Evolutionary conservation across 1,284 basidiomycete genomes (phyloP), one percentile per base, ranked within the genome.

Genomic region (Trichosporon faecale): DNA sequence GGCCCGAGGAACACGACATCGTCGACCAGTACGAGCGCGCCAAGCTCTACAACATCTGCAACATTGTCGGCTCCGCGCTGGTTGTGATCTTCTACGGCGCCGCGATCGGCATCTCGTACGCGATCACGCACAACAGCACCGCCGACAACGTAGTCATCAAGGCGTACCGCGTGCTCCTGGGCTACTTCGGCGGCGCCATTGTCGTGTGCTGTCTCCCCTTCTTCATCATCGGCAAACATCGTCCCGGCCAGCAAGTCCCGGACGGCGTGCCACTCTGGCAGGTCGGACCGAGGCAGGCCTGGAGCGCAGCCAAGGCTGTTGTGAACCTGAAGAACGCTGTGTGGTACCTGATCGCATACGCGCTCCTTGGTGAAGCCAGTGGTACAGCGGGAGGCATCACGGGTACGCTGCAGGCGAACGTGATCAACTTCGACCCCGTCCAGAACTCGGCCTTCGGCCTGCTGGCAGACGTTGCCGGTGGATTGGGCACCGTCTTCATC

Each of bases 161-260:
- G 9, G 61, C 66, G 7, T 74, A 70, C 57, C 65, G 66, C 11
- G 67, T 70, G 2, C 60, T 74, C 25, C 44, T 74, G 29, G 73
- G 71, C 9, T 72, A 70, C 65, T 70, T 72, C 44, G 65, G 64
- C 16, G 69, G 64, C 9, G 33, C 70, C 21, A 69, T 66, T 14
- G 52, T 74, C 14, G 8, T 72, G 33, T 61, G 49, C 18, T 67
- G 65, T 16, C 46, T 69, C 2, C 73, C 73, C 14, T 74, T 63
- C 49, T 74, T 74, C 69, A 21, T 70, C 44, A 23, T 66, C 21
- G 40, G 67, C 46, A 70, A 72, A 57, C 57, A 69, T 55, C 69
- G 73, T 18, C 73, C 73, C 1, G 73, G 73, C 12, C 73, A 74
- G 60, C 55, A 72, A 35, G 23, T 74, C 4, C 73, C 73, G 14